Percentiles rank a stretch among this genome's conserved stretches.
Conservation (phyloP, 2,329 filamentous ascomycete species). For the Fusarium udum region DNA sequence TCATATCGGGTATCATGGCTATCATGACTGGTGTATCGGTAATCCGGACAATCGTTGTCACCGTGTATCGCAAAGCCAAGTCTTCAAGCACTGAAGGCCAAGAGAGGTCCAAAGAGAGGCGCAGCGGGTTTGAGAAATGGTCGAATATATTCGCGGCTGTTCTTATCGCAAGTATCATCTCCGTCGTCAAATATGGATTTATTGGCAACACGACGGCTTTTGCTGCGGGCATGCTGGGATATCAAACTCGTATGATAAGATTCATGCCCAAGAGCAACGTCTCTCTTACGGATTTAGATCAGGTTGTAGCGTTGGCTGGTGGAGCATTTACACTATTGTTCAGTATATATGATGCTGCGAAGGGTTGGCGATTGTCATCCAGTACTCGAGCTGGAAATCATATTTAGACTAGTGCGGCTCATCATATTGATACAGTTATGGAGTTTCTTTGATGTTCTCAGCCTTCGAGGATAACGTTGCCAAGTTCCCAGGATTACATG, state of each 20-base stretch:
- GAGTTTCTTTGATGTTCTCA: no score
- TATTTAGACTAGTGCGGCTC: neutral
- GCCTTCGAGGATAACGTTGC: neutral
- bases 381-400: neutral
- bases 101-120: accelerated
- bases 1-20: neutral
- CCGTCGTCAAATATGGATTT: neutral
- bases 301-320: neutral
- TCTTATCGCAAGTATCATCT: neutral
- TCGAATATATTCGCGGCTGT: neutral
- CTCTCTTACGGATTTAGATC: neutral
- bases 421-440: no score
- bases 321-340: neutral
- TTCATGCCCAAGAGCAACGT: neutral
- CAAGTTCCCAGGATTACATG: neutral
- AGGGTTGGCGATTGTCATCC: neutral
- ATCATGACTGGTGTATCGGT: neutral
- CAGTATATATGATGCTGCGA: neutral
- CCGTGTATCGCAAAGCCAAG: neutral
- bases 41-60: neutral
- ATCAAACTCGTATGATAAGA: neutral
- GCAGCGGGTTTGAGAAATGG: neutral
- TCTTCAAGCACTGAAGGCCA: no score
- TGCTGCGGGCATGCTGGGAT: neutral
- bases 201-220: neutral